A percentile compares a stretch with the other conserved stretches of the same genome.
Evolutionary conservation across 2,329 filamentous ascomycete genomes (phyloP).

Genomic region (Sporothrix schenckii): DNA sequence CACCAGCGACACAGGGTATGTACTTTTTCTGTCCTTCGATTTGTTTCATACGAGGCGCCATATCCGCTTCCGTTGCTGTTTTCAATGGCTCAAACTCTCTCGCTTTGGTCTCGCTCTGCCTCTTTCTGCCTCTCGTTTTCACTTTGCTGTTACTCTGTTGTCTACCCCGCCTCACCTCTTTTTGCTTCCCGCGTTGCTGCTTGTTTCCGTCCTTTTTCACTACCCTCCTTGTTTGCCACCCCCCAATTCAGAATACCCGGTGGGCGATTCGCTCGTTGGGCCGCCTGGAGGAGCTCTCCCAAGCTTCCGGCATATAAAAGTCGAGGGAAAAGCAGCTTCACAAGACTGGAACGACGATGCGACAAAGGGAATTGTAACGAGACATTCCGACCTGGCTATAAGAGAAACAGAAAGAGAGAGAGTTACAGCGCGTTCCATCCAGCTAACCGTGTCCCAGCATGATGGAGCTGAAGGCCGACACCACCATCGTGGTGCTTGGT

Average conservation of each 20-base stretch:
- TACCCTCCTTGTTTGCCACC: slow-evolving; percentile 12
- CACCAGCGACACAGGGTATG: slow-evolving; percentile 16
- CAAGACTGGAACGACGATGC: not conserved
- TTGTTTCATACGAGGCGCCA: slow-evolving; percentile 2
- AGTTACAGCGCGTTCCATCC: not conserved
- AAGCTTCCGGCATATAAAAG: slow-evolving; percentile 12
- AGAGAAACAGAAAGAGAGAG: not conserved
- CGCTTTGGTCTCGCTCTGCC: not conserved
- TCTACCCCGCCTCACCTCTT: slow-evolving; percentile 5
- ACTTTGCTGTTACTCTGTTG: slow-evolving; percentile 9
- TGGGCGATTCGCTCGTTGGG: slow-evolving; percentile 19
- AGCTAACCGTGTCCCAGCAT: slow-evolving; percentile 55
- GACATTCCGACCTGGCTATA: not conserved
- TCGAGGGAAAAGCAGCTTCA: not conserved
- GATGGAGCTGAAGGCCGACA: slow-evolving; percentile 98
- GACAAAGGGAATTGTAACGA: not conserved
- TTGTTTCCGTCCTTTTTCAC: not conserved
- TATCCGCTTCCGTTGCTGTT: slow-evolving; percentile 3
- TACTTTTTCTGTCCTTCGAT: slow-evolving; percentile 11
- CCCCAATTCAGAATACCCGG: slow-evolving; percentile 25
- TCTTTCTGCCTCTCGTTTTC: slow-evolving; percentile 17
- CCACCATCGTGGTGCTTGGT: slow-evolving; percentile 91
- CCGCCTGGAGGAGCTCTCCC: slow-evolving; percentile 13
- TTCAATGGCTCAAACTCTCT: not conserved
- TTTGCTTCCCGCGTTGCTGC: not conserved